Evolutionary conservation across 1,284 basidiomycete species (phyloP).

Genomic region (Jaminaea rosea): DNA sequence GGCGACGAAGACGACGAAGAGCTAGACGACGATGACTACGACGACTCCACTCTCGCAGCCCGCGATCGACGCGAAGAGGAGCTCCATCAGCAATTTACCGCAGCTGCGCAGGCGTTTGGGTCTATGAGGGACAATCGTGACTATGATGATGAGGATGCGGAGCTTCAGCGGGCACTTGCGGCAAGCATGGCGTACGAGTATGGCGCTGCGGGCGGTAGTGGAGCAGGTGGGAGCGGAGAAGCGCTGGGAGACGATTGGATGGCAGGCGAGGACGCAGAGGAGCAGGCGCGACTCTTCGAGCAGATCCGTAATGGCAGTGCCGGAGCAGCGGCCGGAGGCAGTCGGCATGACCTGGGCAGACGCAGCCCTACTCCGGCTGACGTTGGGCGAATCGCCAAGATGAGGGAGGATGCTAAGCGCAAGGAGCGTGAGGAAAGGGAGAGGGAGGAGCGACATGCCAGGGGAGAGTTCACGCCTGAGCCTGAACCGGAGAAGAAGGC

Average conservation of each 20-base stretch:
- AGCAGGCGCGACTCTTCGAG: neutral
- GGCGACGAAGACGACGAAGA: conserved; percentile 12
- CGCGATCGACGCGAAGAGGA: too few species aligned
- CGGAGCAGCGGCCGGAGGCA: neutral
- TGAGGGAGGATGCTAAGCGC: conserved; percentile 24
- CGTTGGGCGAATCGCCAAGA: conserved; percentile 23
- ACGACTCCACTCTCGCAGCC: too few species aligned
- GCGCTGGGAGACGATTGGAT: neutral
- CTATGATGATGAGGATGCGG: conserved; percentile 39
- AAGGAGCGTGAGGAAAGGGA: conserved; percentile 22
- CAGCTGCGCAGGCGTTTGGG: neutral
- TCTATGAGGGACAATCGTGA: conserved; percentile 13
- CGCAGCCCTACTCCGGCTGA: conserved; percentile 20
- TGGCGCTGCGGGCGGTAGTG: conserved; percentile 9
- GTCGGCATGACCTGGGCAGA: neutral
- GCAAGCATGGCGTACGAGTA: conserved; percentile 26
- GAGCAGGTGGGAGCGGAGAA: neutral
- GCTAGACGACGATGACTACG: conserved; percentile 1
- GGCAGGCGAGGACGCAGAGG: conserved; percentile 5
- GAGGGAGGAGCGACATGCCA: conserved; percentile 11
- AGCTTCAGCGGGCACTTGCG: conserved; percentile 36
- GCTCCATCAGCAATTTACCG: neutral
- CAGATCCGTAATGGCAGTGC: neutral
- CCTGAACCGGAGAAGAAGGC: neutral
- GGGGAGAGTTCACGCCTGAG: conserved; percentile 13